phyloP scores from a whole-genome alignment of 2,329 filamentous ascomycete species.

The Colletotrichum sp. region DNA sequence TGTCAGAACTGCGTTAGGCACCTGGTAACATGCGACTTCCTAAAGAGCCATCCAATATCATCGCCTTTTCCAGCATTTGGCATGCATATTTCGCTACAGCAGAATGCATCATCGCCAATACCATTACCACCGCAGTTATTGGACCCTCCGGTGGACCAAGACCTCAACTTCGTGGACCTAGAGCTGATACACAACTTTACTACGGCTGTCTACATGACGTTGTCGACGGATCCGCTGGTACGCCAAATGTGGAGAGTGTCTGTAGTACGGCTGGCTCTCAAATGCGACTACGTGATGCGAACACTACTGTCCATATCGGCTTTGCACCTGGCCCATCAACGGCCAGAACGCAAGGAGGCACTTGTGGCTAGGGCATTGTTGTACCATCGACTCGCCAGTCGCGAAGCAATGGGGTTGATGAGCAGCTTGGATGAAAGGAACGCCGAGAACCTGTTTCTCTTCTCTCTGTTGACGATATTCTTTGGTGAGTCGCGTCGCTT shows the following conservation, averaged over 20 bases:
- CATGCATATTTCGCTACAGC: not conserved
- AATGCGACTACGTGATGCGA: slow-evolving; percentile 53
- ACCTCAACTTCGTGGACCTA: slow-evolving; percentile 47
- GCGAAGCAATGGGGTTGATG: slow-evolving; percentile 22
- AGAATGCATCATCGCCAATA: not conserved
- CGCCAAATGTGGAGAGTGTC: slow-evolving; percentile 52
- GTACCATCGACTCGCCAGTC: slow-evolving; percentile 17
- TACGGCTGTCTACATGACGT: slow-evolving; percentile 51
- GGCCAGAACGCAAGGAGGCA: slow-evolving; percentile 36
- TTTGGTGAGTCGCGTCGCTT: slow-evolving; percentile 25
- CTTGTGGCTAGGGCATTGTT: slow-evolving; percentile 33
- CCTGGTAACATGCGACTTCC: slow-evolving; percentile 28
- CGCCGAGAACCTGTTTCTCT: slow-evolving; percentile 28
- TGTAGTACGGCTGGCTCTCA: slow-evolving; percentile 50
- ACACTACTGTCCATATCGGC: slow-evolving; percentile 54
- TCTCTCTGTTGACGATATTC: slow-evolving; percentile 37
- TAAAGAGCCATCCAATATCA: not conserved
- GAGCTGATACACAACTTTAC: slow-evolving; percentile 60
- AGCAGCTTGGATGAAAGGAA: slow-evolving; percentile 20
- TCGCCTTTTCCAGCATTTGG: not conserved
- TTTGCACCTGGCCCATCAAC: slow-evolving; percentile 50
- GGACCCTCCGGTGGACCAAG: slow-evolving; percentile 16
- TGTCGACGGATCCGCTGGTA: slow-evolving; percentile 44
- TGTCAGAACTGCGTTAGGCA: slow-evolving; percentile 31
- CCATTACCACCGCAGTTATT: not conserved